A percentile compares a stretch with the other conserved stretches of the same genome.
phyloP scores from a whole-genome alignment of 345 rosid species.

The Balakata baccata region DNA sequence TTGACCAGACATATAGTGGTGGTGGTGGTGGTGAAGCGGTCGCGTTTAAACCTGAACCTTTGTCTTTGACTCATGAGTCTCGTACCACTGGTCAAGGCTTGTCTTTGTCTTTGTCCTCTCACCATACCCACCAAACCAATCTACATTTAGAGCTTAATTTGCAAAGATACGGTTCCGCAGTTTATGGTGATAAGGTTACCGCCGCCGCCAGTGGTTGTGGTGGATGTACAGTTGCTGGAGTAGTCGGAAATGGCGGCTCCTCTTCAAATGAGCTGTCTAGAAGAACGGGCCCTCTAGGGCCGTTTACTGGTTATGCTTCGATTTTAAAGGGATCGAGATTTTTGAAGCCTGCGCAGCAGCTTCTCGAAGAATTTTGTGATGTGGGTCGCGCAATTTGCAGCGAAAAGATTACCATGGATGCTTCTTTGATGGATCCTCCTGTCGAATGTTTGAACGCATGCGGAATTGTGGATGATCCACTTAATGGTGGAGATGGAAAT shows the following conservation, averaged over 20 bases:
- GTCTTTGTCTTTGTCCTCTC: constrained; percentile 70
- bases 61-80: constrained; percentile 33
- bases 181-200: constrained; percentile 8
- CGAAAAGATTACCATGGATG: constrained; percentile 47
- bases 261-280: constrained; percentile 45
- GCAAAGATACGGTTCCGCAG: constrained; percentile 43
- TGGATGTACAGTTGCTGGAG: not conserved
- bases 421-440: constrained; percentile 53
- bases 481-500: constrained; percentile 34
- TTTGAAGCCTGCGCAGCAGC: constrained; percentile 79
- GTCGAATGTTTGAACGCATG: constrained; percentile 31
- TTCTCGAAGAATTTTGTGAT: constrained; percentile 73
- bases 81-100: not conserved
- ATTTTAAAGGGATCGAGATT: constrained; percentile 78
- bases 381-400: constrained; percentile 52
- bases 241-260: constrained; percentile 3
- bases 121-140: constrained; percentile 16
- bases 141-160: constrained; percentile 50
- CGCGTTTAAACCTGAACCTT: constrained; percentile 52
- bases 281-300: constrained; percentile 58
- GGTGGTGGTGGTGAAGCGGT: constrained; percentile 40
- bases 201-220: not conserved
- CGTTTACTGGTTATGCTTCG: constrained; percentile 78
- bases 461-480: constrained; percentile 26
- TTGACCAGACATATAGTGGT: constrained; percentile 38